phyloP scores from a whole-genome alignment of 2,329 filamentous ascomycete genomes.

The Claviceps humidiphila region DNA sequence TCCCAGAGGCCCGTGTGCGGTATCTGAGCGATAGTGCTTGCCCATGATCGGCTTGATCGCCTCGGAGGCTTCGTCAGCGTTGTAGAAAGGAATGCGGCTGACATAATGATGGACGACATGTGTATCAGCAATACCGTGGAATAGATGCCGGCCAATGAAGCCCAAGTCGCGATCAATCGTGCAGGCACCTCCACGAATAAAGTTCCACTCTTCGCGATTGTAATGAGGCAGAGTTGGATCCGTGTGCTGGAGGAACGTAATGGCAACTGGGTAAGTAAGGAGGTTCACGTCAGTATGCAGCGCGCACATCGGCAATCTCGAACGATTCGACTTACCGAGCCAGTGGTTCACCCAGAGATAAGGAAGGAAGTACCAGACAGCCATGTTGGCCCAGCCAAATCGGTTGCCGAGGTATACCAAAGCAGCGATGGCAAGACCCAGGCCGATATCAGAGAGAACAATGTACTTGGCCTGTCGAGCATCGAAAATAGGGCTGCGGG shows the following conservation, averaged over 20 bases:
- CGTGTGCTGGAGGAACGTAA: slow-evolving; percentile 95
- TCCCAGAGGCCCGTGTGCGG: slow-evolving; percentile 59
- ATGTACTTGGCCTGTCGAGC: slow-evolving; percentile 82
- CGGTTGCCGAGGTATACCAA: slow-evolving; percentile 59
- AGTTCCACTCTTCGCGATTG: slow-evolving; percentile 75
- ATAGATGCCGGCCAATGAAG: slow-evolving; percentile 78
- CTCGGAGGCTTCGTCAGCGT: slow-evolving; percentile 87
- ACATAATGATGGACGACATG: slow-evolving; percentile 98
- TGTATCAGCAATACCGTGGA: slow-evolving; percentile 95
- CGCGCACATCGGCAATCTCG: background rate
- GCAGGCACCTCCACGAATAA: slow-evolving; percentile 80
- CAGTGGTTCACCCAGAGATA: slow-evolving; percentile 99
- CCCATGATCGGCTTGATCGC: slow-evolving; percentile 95
- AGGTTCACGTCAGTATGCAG: background rate
- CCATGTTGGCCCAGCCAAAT: slow-evolving; percentile 75
- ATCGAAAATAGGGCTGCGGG: slow-evolving; percentile 80
- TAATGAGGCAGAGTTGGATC: slow-evolving; percentile 92
- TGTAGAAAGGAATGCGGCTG: slow-evolving; percentile 90
- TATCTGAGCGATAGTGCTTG: slow-evolving; percentile 80
- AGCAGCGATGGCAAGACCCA: slow-evolving; percentile 46
- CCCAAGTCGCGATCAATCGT: slow-evolving; percentile 97
- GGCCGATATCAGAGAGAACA: slow-evolving; percentile 71
- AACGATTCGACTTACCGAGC: slow-evolving; percentile 57
- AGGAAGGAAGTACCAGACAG: slow-evolving; percentile 89
- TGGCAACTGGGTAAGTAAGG: slow-evolving; percentile 59